Conservation (phyloP, 768 basidiomycete species). For the Cyclocybe aegerita region DNA sequence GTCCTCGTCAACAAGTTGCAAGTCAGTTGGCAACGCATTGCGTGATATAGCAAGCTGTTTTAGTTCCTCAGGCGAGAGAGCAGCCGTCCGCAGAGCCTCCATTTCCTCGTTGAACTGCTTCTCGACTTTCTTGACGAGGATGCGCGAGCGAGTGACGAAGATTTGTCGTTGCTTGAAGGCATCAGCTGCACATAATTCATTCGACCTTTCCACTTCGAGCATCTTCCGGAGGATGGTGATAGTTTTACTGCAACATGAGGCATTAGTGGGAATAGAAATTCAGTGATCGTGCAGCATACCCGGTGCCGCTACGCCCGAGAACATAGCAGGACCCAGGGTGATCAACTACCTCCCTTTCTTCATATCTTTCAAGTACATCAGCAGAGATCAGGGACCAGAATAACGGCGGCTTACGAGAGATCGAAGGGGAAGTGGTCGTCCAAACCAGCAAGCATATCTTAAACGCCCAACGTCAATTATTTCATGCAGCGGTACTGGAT, state of each 20-base stretch:
- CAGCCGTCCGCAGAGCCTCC: slow-evolving; percentile 38
- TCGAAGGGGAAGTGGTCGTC: slow-evolving; percentile 40
- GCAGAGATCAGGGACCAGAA: too few relatives aligned
- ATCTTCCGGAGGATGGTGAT: slow-evolving; percentile 76
- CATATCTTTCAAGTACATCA: too few relatives aligned
- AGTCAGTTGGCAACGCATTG: slow-evolving; percentile 14
- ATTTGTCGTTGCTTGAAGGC: slow-evolving; percentile 56
- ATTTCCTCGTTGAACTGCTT: slow-evolving; percentile 56
- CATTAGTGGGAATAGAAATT: too few relatives aligned
- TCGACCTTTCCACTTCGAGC: slow-evolving; percentile 59
- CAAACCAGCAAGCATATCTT: slow-evolving; percentile 46
- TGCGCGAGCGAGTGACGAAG: slow-evolving; percentile 66
- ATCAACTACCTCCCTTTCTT: too few relatives aligned
- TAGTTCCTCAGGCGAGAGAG: slow-evolving; percentile 38
- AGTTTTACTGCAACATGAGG: too few relatives aligned
- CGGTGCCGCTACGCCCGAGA: slow-evolving; percentile 69
- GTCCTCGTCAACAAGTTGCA: slow-evolving; percentile 38
- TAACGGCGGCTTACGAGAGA: too few relatives aligned
- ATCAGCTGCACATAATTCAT: too few relatives aligned
- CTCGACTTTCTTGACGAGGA: slow-evolving; percentile 61
- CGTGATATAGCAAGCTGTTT: slow-evolving; percentile 3
- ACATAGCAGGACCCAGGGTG: slow-evolving; percentile 73
- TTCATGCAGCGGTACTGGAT: too few relatives aligned
- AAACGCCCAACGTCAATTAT: too few relatives aligned
- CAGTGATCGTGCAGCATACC: slow-evolving; percentile 40